Percentiles rank a stretch among this genome's conserved stretches.
phyloP scores from a whole-genome alignment of 2,329 filamentous ascomycete genomes.

The Chalaropsis ovoidea region DNA sequence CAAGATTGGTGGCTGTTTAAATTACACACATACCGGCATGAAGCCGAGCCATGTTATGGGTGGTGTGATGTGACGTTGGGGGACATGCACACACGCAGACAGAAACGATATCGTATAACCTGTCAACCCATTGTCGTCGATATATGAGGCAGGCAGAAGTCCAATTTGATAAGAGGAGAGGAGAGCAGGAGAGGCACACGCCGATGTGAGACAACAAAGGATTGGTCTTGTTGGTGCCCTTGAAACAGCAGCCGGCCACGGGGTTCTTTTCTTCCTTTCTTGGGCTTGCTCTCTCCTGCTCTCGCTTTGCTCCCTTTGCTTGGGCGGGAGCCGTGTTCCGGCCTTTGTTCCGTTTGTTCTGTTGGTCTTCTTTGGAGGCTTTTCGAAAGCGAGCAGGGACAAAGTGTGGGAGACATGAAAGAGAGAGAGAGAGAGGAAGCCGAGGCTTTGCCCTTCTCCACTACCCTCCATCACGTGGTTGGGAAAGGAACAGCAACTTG shows the following conservation, averaged over 20 bases:
- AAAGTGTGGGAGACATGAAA: background rate
- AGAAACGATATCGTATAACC: background rate
- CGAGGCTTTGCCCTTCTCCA: background rate
- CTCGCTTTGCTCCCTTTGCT: background rate
- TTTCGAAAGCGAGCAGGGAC: conserved; percentile 1
- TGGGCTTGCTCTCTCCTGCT: background rate
- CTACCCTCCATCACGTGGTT: background rate
- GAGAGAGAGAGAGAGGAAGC: background rate
- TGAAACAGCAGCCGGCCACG: background rate
- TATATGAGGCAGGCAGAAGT: background rate
- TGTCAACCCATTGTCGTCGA: background rate
- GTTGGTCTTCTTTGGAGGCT: background rate
- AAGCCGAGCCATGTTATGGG: background rate
- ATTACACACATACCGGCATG: background rate
- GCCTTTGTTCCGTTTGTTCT: background rate
- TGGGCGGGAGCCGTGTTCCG: background rate
- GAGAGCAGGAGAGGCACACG: background rate
- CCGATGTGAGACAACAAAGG: background rate
- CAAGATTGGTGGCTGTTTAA: background rate
- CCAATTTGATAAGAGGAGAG: background rate
- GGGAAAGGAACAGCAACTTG: background rate
- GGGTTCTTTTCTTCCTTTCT: background rate
- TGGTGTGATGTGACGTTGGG: conserved; percentile 1
- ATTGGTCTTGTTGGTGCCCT: background rate
- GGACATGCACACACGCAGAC: background rate